Conservation (phyloP, 2,329 filamentous ascomycete genomes). For the Beauveria caledonica region DNA sequence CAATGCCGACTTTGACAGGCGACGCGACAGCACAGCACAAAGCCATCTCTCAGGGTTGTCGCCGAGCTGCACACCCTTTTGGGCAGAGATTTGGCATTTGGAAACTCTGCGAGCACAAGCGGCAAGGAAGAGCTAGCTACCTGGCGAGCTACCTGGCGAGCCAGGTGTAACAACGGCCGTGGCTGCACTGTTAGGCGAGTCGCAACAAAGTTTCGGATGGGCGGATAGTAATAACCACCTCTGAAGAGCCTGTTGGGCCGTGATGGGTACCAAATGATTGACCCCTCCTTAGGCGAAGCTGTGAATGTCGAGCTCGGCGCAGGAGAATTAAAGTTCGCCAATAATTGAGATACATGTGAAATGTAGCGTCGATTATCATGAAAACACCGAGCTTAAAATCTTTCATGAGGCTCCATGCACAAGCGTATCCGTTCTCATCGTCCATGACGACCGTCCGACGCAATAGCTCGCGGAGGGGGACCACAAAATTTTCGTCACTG, state of each 20-base stretch:
- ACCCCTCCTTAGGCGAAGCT: background rate
- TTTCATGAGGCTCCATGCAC: background rate
- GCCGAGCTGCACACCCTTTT: background rate
- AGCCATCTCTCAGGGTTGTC: background rate
- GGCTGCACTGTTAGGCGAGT: background rate
- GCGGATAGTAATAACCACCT: background rate
- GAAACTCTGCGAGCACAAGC: background rate
- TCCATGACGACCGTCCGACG: slow-evolving; percentile 5
- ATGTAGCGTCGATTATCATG: background rate
- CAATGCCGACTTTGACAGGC: background rate
- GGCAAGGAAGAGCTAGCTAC: background rate
- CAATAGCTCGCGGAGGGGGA: background rate
- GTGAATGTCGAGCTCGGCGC: background rate
- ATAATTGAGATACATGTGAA: background rate
- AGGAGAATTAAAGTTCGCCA: background rate
- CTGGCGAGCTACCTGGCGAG: background rate
- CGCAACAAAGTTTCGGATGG: slow-evolving; percentile 3
- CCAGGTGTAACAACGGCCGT: background rate
- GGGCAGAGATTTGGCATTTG: background rate
- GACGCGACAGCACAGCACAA: background rate
- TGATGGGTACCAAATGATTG: background rate
- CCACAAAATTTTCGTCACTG: slow-evolving; percentile 10
- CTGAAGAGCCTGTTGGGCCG: background rate
- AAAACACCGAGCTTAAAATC: background rate
- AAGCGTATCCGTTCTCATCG: background rate